Conservation (phyloP, 2,329 filamentous ascomycete genomes). For the Fusarium goolgardi region DNA sequence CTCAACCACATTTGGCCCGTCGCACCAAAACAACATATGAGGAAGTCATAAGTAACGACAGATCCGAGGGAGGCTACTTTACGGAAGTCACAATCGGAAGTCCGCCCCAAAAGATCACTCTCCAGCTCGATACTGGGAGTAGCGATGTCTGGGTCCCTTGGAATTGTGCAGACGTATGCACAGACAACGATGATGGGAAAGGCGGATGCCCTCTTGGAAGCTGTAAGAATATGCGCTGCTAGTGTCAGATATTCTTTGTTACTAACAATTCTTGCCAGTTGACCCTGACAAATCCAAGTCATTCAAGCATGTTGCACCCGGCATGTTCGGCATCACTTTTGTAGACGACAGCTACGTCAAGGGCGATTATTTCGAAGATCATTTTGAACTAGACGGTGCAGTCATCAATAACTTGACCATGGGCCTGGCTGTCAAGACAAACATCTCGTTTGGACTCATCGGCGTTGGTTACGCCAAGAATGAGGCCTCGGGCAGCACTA, state of each 20-base stretch:
- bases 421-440: conserved; percentile 66
- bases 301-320: conserved; percentile 56
- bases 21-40: conserved; percentile 56
- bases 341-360: conserved; percentile 68
- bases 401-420: conserved; percentile 67
- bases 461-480: conserved; percentile 70
- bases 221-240: conserved; percentile 54
- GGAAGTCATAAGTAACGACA: conserved; percentile 59
- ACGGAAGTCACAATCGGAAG: conserved; percentile 67
- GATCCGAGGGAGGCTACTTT: conserved; percentile 63
- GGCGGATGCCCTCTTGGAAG: conserved; percentile 58
- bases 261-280: conserved; percentile 55
- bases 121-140: conserved; percentile 74
- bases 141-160: conserved; percentile 72
- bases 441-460: conserved; percentile 67
- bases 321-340: conserved; percentile 69
- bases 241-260: background rate
- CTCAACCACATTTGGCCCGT: conserved; percentile 49
- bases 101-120: conserved; percentile 65
- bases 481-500: conserved; percentile 56
- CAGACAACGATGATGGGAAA: conserved; percentile 28
- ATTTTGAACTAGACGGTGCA: conserved; percentile 65
- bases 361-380: conserved; percentile 70
- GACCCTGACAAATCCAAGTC: conserved; percentile 59
- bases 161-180: conserved; percentile 55